phyloP scores from a whole-genome alignment of 2,329 filamentous ascomycete species.

The Rasamsonia emersonii region DNA sequence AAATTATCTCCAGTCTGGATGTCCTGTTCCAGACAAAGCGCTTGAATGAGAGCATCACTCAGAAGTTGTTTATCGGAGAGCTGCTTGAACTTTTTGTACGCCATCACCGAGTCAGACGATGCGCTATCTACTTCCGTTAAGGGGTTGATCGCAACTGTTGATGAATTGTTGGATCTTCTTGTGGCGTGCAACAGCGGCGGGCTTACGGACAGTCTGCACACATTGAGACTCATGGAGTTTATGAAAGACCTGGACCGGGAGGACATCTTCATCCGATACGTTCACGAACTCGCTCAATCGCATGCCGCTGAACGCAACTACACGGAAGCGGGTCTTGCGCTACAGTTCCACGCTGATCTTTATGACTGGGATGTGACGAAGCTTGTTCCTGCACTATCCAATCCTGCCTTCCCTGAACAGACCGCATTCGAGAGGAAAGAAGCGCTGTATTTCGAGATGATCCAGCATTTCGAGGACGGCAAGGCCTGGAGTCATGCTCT shows the following conservation, averaged over 20 bases:
- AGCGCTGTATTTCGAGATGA: constrained; percentile 85
- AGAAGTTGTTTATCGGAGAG: constrained; percentile 87
- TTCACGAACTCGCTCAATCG: constrained; percentile 76
- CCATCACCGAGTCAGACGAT: constrained; percentile 60
- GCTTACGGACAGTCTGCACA: constrained; percentile 74
- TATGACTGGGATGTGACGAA: constrained; percentile 80
- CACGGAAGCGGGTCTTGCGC: constrained; percentile 78
- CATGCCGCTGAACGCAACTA: constrained; percentile 69
- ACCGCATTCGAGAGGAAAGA: constrained; percentile 89
- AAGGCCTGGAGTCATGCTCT: constrained; percentile 87
- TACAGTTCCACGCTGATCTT: constrained; percentile 83
- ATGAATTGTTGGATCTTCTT: constrained; percentile 83
- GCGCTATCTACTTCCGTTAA: constrained; percentile 67
- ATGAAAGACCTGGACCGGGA: constrained; percentile 94
- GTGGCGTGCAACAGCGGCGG: constrained; percentile 77
- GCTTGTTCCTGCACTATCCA: constrained; percentile 56
- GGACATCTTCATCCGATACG: constrained; percentile 92
- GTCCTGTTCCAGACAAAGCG: constrained; percentile 81
- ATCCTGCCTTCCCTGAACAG: constrained; percentile 73
- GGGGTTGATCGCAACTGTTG: constrained; percentile 72
- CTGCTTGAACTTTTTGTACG: constrained; percentile 71
- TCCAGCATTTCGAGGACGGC: constrained; percentile 90
- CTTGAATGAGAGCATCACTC: constrained; percentile 77
- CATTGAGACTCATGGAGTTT: constrained; percentile 88
- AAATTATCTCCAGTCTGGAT: constrained; percentile 93